Evolutionary conservation across 257 asterid genomes (phyloP).

Genomic region (Echites panduratus): DNA sequence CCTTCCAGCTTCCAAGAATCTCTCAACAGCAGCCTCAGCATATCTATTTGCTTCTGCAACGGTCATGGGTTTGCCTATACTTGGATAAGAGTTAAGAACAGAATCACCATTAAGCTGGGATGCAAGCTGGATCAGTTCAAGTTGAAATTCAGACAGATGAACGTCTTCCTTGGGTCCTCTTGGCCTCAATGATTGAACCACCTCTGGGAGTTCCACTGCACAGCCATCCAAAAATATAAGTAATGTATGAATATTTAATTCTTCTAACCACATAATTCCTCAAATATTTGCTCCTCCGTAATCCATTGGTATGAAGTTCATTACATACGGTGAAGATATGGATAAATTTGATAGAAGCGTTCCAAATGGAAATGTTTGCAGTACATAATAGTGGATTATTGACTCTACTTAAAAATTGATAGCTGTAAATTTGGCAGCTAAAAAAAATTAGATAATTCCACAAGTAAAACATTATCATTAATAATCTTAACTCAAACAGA

Average conservation of each 20-base stretch:
- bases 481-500: no score
- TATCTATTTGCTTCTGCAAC: constrained; percentile 61
- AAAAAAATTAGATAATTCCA: no score
- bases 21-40: constrained; percentile 73
- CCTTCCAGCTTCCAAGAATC: constrained; percentile 91
- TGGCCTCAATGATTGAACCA: constrained; percentile 47
- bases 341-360: background rate
- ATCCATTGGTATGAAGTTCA: background rate
- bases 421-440: no score
- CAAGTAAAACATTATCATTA: no score
- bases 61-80: constrained; percentile 64
- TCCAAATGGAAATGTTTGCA: background rate
- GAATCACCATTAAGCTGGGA: constrained; percentile 90
- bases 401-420: background rate
- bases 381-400: background rate
- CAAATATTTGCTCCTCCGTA: background rate
- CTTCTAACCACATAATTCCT: background rate
- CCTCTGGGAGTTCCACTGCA: constrained; percentile 68
- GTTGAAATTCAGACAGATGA: constrained; percentile 68
- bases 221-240: background rate
- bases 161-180: constrained; percentile 69
- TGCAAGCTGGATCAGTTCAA: constrained; percentile 88
- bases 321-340: background rate
- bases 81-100: constrained; percentile 68
- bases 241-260: background rate